Evolutionary conservation across 2,329 filamentous ascomycete species (phyloP).

Genomic region (Hortaea werneckii): DNA sequence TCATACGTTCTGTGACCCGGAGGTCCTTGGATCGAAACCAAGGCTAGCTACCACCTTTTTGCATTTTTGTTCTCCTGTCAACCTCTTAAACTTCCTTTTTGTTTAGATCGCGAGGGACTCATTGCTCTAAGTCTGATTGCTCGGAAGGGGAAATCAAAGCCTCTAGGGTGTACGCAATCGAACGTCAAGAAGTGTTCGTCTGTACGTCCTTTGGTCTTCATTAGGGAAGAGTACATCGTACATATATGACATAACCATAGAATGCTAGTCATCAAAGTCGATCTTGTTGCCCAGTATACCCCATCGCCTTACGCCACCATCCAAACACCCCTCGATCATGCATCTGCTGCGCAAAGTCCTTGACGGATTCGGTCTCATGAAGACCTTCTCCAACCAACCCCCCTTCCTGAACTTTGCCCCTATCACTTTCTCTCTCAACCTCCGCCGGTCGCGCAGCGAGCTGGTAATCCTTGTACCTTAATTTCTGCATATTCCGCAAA

Average conservation of each 20-base stretch:
- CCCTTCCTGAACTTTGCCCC: not conserved
- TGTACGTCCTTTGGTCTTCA: too few species aligned
- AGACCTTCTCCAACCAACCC: conserved; percentile 20
- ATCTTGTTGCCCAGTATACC: conserved; percentile 29
- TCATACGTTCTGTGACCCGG: conserved; percentile 3
- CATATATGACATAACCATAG: not conserved
- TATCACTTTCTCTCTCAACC: conserved; percentile 13
- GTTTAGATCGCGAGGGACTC: too few species aligned
- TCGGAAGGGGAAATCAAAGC: too few species aligned
- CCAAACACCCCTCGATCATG: conserved; percentile 45
- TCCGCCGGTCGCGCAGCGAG: conserved; percentile 45
- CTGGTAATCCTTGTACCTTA: conserved; percentile 66
- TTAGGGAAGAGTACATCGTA: not conserved
- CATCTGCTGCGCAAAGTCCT: conserved; percentile 55
- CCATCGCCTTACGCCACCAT: conserved; percentile 65
- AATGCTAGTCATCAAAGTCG: conserved; percentile 6
- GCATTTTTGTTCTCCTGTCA: too few species aligned
- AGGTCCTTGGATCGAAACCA: conserved; percentile 5
- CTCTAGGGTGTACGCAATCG: not conserved
- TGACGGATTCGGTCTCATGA: conserved; percentile 52
- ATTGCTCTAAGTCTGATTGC: too few species aligned
- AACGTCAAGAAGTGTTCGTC: too few species aligned
- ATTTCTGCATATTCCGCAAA: conserved; percentile 21
- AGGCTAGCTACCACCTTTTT: not conserved
- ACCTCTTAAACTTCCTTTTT: too few species aligned